A percentile compares a stretch with the other conserved stretches of the same genome.
These are phyloP conservation scores for Trichocladium uniseriatum DNA, from an alignment of 495 filamentous ascomycete genomes.

Conservation along the genomic window DNA sequence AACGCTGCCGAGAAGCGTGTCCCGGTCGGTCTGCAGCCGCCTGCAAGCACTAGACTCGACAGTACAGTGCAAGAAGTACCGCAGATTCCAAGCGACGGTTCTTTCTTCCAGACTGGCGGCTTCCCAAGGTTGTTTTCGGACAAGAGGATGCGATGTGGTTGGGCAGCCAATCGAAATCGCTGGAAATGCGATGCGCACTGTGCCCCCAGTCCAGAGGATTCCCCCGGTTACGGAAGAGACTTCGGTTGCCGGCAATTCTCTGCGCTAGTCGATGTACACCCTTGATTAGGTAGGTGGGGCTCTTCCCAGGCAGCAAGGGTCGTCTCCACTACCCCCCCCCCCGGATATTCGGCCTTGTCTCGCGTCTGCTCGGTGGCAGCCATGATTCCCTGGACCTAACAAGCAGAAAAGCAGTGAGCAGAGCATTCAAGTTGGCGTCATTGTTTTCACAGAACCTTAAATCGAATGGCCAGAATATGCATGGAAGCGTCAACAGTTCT, in stretches of 20 bases:
- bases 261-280: not conserved
- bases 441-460: too few species aligned
- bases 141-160: constrained; percentile 36
- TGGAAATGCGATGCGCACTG: not conserved
- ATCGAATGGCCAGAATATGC: too few species aligned
- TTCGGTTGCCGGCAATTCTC: not conserved
- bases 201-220: too few species aligned
- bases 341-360: not conserved
- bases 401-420: too few species aligned
- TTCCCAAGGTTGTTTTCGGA: constrained; percentile 24
- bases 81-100: too few species aligned
- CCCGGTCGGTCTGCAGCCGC: too few species aligned
- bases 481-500: too few species aligned
- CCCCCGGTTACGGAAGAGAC: not conserved
- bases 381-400: too few species aligned
- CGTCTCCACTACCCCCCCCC: not conserved
- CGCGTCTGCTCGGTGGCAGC: not conserved
- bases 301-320: not conserved
- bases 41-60: too few species aligned
- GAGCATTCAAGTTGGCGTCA: too few species aligned
- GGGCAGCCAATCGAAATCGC: constrained; percentile 9
- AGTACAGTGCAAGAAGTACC: too few species aligned
- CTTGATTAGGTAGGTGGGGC: not conserved
- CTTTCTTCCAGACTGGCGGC: constrained; percentile 3
- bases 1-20: not conserved